Conservation (phyloP, 2,329 filamentous ascomycete species). For the Cephalotrichum gorgonifer region DNA sequence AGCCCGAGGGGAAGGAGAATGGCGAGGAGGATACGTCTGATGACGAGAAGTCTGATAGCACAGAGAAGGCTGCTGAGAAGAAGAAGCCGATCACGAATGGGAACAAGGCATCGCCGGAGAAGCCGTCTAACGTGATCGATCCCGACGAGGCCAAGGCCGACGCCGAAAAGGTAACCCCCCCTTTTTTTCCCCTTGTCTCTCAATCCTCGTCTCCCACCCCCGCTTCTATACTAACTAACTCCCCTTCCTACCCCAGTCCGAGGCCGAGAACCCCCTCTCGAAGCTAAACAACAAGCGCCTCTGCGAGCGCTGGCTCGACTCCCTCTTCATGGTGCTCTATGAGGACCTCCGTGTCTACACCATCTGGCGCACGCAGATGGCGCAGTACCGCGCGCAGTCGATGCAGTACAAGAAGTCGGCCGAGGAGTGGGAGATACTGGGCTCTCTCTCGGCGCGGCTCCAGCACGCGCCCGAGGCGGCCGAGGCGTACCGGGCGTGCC, state of each 20-base stretch:
- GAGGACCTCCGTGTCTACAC: conserved; percentile 97
- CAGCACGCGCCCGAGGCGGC: conserved; percentile 87
- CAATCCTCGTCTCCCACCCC: background rate
- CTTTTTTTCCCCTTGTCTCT: too few relatives aligned
- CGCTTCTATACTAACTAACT: background rate
- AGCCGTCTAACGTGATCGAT: conserved; percentile 68
- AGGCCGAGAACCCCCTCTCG: conserved; percentile 65
- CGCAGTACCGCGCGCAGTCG: conserved; percentile 85
- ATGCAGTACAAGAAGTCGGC: conserved; percentile 94
- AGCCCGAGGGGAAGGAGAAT: conserved; percentile 22
- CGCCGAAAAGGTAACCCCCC: conserved; percentile 51
- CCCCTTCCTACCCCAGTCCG: conserved; percentile 30
- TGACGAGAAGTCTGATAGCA: conserved; percentile 5
- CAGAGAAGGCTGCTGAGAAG: conserved; percentile 11
- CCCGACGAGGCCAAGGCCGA: conserved; percentile 69
- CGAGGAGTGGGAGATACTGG: conserved; percentile 97
- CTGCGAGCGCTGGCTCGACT: conserved; percentile 96
- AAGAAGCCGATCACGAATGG: conserved; percentile 26
- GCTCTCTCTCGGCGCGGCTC: conserved; percentile 80
- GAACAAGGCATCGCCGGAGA: conserved; percentile 50
- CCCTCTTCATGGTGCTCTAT: conserved; percentile 98
- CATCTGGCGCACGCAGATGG: conserved; percentile 98
- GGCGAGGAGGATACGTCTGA: conserved; percentile 17
- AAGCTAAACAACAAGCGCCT: conserved; percentile 95
- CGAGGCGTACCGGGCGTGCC: conserved; percentile 84